Base-by-base conservation (phyloP, 2,329 filamentous ascomycete genomes). In the Uncinocarpus reesii region DNA sequence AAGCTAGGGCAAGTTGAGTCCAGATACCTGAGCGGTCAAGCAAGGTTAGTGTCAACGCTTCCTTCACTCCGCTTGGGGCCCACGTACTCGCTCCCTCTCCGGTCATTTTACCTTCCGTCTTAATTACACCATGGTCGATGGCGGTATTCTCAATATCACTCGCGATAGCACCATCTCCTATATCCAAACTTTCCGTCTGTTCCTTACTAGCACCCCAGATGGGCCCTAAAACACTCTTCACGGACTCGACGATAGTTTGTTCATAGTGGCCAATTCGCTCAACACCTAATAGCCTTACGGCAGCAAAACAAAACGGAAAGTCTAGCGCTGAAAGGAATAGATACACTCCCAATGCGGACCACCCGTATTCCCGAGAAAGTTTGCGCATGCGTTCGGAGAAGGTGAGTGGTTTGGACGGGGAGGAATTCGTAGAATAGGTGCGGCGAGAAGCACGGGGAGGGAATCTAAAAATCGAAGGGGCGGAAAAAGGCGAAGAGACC, bases 281-380 rank as follows among this genome's bases (percentile, higher is more conserved):
- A 0, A 86, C 85, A 13, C 92, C 92, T 1, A 95, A 76, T 45
- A 81, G 71, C 49, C 83, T 78, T 40, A 98, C 92, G 7, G 92
- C 79, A 47, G 94, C 68, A 70, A 95, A 98, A 69, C 90, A 96
- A 63, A 96, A 86, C 0, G 92, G 92, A 56, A 96, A 94, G 68
- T 98, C 92, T 44, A 95, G 70, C 31, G 85, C 83, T 35, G 85
- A 89, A 47, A 98, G 70, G 1, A 74, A 74, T 8, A 95, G 67
- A 66, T 98, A 98, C 11, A 98, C 86, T n/a, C 88, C 90, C 4
- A 95, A 67, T 1, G 89, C 89, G 2, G 85, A 78, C 87, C 89
- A 96, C 34, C 92, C 92, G 65, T 98, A 98, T 65, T 96, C 90
- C 54, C 83, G 81, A 2, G 84, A 88, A 38, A 98, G 77, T 62